Conservation (phyloP, 371 early-diverging fungal genomes). For the Mucor lusitanicus region DNA sequence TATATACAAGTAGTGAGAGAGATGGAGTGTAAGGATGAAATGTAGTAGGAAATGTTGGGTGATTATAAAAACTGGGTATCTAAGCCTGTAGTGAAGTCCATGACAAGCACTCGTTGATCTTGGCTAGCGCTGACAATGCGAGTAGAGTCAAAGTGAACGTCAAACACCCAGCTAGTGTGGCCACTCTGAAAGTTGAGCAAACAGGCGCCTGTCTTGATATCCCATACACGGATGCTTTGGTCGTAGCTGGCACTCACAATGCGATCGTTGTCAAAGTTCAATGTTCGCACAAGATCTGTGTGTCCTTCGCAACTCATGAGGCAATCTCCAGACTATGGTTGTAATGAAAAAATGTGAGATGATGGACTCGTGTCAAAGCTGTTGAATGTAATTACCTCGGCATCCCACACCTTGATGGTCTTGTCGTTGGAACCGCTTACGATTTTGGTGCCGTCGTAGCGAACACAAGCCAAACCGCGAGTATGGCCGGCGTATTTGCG, state of each 20-base stretch:
- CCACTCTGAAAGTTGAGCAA: slow-evolving; percentile 70
- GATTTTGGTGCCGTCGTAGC: slow-evolving; percentile 86
- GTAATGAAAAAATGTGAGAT: background rate
- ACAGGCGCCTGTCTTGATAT: slow-evolving; percentile 54
- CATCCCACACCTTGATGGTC: slow-evolving; percentile 95
- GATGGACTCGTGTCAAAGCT: background rate
- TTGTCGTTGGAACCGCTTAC: slow-evolving; percentile 96
- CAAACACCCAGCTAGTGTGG: slow-evolving; percentile 93
- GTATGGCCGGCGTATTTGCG: slow-evolving; percentile 73
- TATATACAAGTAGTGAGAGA: background rate
- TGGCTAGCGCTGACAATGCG: slow-evolving; percentile 83
- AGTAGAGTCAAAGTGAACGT: slow-evolving; percentile 83
- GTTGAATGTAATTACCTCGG: slow-evolving; percentile 33
- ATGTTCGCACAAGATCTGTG: slow-evolving; percentile 89
- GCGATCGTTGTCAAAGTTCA: slow-evolving; percentile 69
- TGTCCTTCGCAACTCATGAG: slow-evolving; percentile 75
- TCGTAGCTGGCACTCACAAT: slow-evolving; percentile 78
- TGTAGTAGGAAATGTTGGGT: background rate
- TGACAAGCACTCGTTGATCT: slow-evolving; percentile 78
- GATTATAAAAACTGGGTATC: slow-evolving; percentile 40
- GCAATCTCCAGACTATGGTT: slow-evolving; percentile 72
- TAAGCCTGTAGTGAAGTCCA: slow-evolving; percentile 75
- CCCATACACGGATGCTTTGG: slow-evolving; percentile 96
- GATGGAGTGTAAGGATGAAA: background rate
- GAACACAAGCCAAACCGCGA: slow-evolving; percentile 93